Conservation (phyloP, 345 rosid species). For the Stellera chamaejasme region DNA sequence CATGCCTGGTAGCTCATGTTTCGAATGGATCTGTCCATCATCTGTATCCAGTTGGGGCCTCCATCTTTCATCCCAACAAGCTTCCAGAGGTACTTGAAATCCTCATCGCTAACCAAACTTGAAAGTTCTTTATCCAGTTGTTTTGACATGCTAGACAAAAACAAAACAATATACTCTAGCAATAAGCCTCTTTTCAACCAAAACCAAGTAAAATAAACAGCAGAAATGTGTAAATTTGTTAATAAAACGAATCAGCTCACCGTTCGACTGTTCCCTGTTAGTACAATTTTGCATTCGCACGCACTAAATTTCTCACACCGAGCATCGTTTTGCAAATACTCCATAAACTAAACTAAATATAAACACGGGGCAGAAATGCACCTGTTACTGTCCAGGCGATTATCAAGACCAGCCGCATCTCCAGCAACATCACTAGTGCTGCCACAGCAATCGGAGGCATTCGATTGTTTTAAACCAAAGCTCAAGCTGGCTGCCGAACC, state of each 20-base stretch:
- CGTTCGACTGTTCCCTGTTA: too few species aligned
- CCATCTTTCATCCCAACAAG: conserved; percentile 72
- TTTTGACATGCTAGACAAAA: conserved; percentile 23
- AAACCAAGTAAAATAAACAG: background rate
- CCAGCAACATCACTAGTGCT: conserved; percentile 11
- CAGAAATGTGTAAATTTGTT: too few species aligned
- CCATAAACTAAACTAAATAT: conserved; percentile 9
- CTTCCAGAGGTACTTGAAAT: conserved; percentile 47
- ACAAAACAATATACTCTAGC: background rate
- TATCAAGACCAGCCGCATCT: conserved; percentile 21
- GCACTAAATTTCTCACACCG: background rate
- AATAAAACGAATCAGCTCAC: background rate
- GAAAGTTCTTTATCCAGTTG: conserved; percentile 26
- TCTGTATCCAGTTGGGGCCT: conserved; percentile 58
- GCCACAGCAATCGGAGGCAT: conserved; percentile 21
- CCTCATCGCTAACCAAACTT: conserved; percentile 46
- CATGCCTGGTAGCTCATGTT: conserved; percentile 70
- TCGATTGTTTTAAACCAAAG: conserved; percentile 20
- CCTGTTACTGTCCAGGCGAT: conserved; percentile 12
- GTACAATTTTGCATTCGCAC: too few species aligned
- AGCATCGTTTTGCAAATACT: background rate
- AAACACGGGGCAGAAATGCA: background rate
- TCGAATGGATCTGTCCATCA: conserved; percentile 64
- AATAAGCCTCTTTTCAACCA: background rate
- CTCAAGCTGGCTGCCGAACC: conserved; percentile 35